Conservation (phyloP, 2,329 filamentous ascomycete species). For the Gaeumannomyces tritici region DNA sequence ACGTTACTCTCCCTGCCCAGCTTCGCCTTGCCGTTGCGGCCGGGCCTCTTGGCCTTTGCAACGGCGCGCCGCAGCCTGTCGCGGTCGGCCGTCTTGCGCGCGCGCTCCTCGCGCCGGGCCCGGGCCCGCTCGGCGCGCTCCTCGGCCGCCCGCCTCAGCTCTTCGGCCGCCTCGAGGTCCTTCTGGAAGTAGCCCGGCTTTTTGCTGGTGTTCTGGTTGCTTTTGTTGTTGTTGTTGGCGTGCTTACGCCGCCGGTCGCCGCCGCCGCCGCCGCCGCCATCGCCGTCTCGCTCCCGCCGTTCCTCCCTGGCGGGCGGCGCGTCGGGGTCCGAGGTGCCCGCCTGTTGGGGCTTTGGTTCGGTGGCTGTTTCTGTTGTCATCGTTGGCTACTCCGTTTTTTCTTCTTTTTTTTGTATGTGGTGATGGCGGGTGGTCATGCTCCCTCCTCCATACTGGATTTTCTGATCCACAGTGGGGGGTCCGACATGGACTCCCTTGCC, state of each 20-base stretch:
- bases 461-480: no score
- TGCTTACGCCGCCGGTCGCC: constrained; percentile 4
- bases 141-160: constrained; percentile 16
- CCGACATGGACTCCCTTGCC: no score
- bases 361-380: background rate
- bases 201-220: no score
- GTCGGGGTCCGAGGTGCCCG: background rate
- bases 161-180: constrained; percentile 41
- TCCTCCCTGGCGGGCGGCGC: background rate
- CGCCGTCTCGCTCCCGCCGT: no score
- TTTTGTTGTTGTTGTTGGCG: constrained; percentile 9
- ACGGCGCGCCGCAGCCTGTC: constrained; percentile 56
- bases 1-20: constrained; percentile 73
- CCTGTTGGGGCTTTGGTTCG: background rate
- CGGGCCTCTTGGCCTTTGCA: constrained; percentile 59
- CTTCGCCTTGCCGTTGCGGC: constrained; percentile 60
- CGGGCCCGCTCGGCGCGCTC: constrained; percentile 35
- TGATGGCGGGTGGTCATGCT: constrained; percentile 8
- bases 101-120: constrained; percentile 36
- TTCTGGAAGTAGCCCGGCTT: constrained; percentile 55
- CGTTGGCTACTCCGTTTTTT: background rate
- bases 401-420: background rate
- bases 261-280: no score
- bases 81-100: constrained; percentile 55
- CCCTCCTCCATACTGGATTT: no score